A percentile compares a stretch with the other conserved stretches of the same genome.
These are phyloP conservation scores for Exophiala sideris DNA, from an alignment of 2,329 filamentous ascomycete species.

Conservation along the genomic window DNA sequence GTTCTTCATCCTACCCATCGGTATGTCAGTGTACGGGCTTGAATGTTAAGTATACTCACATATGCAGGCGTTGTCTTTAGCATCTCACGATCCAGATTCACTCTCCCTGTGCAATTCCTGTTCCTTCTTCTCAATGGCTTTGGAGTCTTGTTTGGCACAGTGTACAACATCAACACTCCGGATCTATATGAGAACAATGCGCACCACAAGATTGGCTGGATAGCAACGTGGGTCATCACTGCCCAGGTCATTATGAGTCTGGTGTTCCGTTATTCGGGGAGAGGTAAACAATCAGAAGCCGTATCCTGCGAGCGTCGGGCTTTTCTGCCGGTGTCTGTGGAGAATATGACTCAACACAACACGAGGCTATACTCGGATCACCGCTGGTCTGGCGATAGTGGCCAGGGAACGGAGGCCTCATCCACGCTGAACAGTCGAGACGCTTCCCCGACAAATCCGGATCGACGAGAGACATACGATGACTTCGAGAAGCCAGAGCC, in stretches of 20 bases:
- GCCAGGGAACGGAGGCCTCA: slow-evolving; percentile 68
- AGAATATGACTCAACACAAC: slow-evolving; percentile 51
- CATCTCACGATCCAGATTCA: slow-evolving; percentile 71
- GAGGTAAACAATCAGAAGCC: slow-evolving; percentile 37
- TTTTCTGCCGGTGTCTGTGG: slow-evolving; percentile 62
- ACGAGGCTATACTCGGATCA: slow-evolving; percentile 45
- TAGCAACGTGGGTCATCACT: slow-evolving; percentile 67
- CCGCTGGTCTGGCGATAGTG: slow-evolving; percentile 68
- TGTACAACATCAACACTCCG: slow-evolving; percentile 78
- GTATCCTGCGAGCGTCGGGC: slow-evolving; percentile 50
- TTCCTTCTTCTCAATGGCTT: slow-evolving; percentile 64
- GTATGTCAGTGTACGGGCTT: slow-evolving; percentile 48
- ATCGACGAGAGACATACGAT: slow-evolving; percentile 46
- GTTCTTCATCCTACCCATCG: slow-evolving; percentile 68
- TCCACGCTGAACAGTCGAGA: slow-evolving; percentile 66
- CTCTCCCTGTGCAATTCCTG: slow-evolving; percentile 64
- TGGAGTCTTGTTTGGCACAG: slow-evolving; percentile 61
- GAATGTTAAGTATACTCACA: slow-evolving; percentile 12
- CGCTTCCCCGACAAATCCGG: slow-evolving; percentile 56
- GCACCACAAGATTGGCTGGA: slow-evolving; percentile 88
- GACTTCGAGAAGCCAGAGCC: slow-evolving; percentile 46
- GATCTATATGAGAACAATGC: slow-evolving; percentile 83
- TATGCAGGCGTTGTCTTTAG: slow-evolving; percentile 76
- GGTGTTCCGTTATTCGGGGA: slow-evolving; percentile 58
- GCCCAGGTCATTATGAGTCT: slow-evolving; percentile 69